Conservation (phyloP, 441 rosid species). For the Manihot esculenta region DNA sequence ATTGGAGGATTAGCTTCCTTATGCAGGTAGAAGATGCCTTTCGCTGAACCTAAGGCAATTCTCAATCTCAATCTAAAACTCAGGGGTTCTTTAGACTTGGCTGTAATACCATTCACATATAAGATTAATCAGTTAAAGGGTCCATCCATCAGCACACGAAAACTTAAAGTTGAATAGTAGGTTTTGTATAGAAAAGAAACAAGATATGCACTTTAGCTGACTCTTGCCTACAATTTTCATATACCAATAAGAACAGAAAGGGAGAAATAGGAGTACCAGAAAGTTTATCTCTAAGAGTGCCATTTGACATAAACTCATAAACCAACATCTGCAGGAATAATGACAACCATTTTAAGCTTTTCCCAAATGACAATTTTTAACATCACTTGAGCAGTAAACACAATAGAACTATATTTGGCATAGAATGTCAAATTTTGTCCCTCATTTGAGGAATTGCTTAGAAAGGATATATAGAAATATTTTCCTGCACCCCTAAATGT, state of each 20-base stretch:
- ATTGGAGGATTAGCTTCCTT: constrained; percentile 97
- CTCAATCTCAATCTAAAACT: constrained; percentile 69
- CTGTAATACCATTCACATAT: constrained; percentile 39
- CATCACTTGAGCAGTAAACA: background rate
- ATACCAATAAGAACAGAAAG: background rate
- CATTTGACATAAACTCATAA: constrained; percentile 87
- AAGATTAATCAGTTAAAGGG: constrained; percentile 9
- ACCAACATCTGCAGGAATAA: constrained; percentile 76
- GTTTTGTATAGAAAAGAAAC: constrained; percentile 3
- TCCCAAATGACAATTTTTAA: constrained; percentile 9
- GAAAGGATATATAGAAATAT: background rate
- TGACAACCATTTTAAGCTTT: constrained; percentile 7
- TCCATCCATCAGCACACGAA: constrained; percentile 13
- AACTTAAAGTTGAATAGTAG: background rate
- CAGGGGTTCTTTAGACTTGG: constrained; percentile 46
- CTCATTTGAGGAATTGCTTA: background rate
- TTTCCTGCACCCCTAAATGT: background rate
- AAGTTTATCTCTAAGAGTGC: constrained; percentile 84
- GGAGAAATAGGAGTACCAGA: constrained; percentile 50
- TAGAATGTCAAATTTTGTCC: background rate
- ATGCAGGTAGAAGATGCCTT: constrained; percentile 85
- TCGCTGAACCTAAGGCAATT: constrained; percentile 77
- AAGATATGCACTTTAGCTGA: background rate
- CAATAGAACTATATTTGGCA: background rate
- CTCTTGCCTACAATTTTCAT: background rate